These are phyloP conservation scores for Amylocarpus encephaloides DNA, from an alignment of 2,329 filamentous ascomycete species.

Conservation along the genomic window DNA sequence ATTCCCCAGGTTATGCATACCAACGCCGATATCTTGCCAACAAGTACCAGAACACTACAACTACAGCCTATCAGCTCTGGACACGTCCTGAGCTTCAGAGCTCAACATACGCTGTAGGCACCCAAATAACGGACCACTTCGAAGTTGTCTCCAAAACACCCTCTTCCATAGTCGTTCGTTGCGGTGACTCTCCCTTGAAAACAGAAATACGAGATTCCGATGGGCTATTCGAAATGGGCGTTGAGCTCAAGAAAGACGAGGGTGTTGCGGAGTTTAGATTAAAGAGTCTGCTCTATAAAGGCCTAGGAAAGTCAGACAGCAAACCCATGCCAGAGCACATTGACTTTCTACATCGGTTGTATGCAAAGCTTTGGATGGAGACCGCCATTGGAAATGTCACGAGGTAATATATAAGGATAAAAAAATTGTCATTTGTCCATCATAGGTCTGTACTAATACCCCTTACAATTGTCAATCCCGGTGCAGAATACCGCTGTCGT, in stretches of 20 bases:
- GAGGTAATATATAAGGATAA: not conserved
- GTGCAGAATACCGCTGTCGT: no score
- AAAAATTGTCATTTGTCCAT: no score
- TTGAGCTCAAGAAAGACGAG: conserved; percentile 54
- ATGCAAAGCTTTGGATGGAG: conserved; percentile 52
- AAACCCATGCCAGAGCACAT: conserved; percentile 41
- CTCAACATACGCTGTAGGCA: conserved; percentile 56
- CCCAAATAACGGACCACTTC: conserved; percentile 63
- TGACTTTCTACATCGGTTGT: conserved; percentile 47
- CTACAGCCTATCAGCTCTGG: conserved; percentile 58
- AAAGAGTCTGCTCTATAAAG: conserved; percentile 57
- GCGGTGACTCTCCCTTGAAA: conserved; percentile 58
- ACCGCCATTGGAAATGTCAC: conserved; percentile 34
- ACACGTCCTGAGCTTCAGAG: conserved; percentile 45
- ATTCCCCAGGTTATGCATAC: conserved; percentile 40
- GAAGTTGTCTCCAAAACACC: conserved; percentile 61
- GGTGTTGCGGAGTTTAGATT: conserved; percentile 56
- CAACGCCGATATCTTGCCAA: conserved; percentile 53
- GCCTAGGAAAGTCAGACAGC: conserved; percentile 37
- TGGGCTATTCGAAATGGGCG: conserved; percentile 60
- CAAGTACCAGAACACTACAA: conserved; percentile 48
- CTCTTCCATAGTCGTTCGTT: conserved; percentile 55
- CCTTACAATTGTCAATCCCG: no score
- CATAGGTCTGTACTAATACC: no score
- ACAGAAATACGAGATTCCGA: conserved; percentile 51